Evolutionary conservation across 345 rosid genomes (phyloP).

Genomic region (Eucalyptus erythrocorys): DNA sequence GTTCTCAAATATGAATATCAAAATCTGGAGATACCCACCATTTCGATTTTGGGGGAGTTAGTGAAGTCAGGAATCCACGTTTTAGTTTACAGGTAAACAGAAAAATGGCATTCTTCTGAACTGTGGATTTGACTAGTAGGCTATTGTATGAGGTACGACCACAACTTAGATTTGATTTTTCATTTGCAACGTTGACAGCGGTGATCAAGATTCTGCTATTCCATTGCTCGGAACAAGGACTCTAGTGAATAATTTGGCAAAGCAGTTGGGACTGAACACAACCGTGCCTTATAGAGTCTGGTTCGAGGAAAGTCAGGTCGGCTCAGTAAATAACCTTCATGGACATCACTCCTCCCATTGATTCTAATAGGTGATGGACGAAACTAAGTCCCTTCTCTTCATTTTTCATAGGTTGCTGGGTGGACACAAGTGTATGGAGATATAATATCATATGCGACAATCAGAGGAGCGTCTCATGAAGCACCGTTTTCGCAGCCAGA

Average conservation of each 20-base stretch:
- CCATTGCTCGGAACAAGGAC: background rate
- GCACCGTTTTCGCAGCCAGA: too few relatives aligned
- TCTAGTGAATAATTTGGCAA: background rate
- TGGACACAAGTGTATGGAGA: too few relatives aligned
- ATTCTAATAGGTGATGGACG: background rate
- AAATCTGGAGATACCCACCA: background rate
- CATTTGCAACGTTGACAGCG: background rate
- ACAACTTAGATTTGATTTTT: background rate
- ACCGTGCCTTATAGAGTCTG: background rate
- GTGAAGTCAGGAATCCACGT: background rate
- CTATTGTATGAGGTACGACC: background rate
- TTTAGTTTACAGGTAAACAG: background rate
- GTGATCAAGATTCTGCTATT: background rate
- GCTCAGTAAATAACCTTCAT: background rate
- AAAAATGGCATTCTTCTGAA: background rate
- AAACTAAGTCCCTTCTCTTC: background rate
- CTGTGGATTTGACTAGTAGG: background rate
- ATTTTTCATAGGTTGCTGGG: background rate
- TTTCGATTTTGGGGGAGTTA: background rate
- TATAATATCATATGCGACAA: too few relatives aligned
- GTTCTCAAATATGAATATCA: background rate
- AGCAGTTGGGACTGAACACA: background rate
- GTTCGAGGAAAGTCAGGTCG: background rate
- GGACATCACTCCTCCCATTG: background rate
- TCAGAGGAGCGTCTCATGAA: too few relatives aligned